phyloP scores from a whole-genome alignment of 1,139 yeast genomes.

The Saccharomyces hybrid region DNA sequence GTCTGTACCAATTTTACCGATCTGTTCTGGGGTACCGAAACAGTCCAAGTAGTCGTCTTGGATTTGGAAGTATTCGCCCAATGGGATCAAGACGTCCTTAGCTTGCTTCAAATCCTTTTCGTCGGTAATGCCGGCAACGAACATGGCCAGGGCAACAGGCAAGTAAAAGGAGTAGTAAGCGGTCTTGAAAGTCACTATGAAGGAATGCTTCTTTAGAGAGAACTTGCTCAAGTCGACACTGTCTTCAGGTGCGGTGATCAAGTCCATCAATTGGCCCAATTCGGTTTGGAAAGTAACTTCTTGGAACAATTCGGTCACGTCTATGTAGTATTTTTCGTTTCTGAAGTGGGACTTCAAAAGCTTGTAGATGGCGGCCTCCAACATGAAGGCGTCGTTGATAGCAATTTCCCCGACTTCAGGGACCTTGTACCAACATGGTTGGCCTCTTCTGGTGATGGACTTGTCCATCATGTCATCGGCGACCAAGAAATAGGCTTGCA shows the following conservation, averaged over 20 bases:
- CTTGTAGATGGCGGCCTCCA: constrained; percentile 90
- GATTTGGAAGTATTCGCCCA: constrained; percentile 98
- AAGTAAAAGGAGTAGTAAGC: constrained; percentile 96
- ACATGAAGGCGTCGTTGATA: constrained; percentile 94
- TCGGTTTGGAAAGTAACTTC: constrained; percentile 96
- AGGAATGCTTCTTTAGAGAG: constrained; percentile 82
- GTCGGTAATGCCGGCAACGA: constrained; percentile 69
- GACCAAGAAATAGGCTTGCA: constrained; percentile 93
- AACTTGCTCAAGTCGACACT: constrained; percentile 82
- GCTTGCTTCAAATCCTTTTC: constrained; percentile 82
- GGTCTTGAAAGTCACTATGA: constrained; percentile 93
- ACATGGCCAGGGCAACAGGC: constrained; percentile 97
- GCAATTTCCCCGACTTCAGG: constrained; percentile 86
- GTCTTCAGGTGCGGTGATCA: constrained; percentile 96
- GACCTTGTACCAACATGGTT: constrained; percentile 91
- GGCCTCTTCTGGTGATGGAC: constrained; percentile 95
- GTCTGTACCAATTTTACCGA: constrained; percentile 98
- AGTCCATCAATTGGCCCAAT: constrained; percentile 89
- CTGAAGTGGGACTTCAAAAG: constrained; percentile 85
- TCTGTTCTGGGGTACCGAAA: constrained; percentile 94
- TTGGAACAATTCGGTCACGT: constrained; percentile 84
- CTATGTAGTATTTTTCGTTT: constrained; percentile 74
- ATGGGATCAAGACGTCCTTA: constrained; percentile 77
- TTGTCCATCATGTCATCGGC: constrained; percentile 99
- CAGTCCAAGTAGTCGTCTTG: constrained; percentile 97